Percentiles rank a stretch among this genome's conserved stretches.
phyloP scores from a whole-genome alignment of 306 rosid species.

The Glycine latifolia region DNA sequence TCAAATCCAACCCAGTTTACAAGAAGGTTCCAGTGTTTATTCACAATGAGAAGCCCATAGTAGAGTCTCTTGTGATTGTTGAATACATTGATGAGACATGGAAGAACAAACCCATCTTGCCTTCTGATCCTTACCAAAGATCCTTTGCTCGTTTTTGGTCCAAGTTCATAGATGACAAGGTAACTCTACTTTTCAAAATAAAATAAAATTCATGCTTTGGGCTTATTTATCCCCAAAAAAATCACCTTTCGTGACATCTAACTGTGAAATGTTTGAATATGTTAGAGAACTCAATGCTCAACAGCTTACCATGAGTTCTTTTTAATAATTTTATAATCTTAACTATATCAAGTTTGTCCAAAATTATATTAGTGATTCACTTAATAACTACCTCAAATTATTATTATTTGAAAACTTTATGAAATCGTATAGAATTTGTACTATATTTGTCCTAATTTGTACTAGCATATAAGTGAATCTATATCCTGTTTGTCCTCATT shows the following conservation, averaged over 20 bases:
- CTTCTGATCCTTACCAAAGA: slow-evolving; percentile 3
- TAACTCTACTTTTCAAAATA: neutral
- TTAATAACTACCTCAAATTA: neutral
- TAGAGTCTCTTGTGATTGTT: neutral
- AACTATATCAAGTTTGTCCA: neutral
- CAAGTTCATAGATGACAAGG: neutral
- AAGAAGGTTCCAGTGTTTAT: neutral
- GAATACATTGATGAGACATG: neutral
- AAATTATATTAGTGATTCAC: neutral
- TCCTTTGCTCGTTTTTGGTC: neutral
- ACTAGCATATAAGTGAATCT: no score
- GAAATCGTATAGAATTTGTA: neutral
- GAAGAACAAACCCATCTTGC: neutral
- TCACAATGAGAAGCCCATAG: neutral
- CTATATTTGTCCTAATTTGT: no score
- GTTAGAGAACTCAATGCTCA: neutral
- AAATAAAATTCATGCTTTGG: neutral
- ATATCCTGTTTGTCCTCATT: neutral
- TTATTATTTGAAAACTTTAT: neutral
- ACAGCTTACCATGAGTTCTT: no score
- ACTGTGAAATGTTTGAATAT: neutral
- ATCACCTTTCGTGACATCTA: neutral
- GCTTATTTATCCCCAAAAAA: neutral
- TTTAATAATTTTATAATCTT: no score
- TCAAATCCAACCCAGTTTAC: neutral